These are phyloP conservation scores for Hordeum pubiflorum DNA, from an alignment of 202 grass and related monocot genomes.

Conservation along the genomic window DNA sequence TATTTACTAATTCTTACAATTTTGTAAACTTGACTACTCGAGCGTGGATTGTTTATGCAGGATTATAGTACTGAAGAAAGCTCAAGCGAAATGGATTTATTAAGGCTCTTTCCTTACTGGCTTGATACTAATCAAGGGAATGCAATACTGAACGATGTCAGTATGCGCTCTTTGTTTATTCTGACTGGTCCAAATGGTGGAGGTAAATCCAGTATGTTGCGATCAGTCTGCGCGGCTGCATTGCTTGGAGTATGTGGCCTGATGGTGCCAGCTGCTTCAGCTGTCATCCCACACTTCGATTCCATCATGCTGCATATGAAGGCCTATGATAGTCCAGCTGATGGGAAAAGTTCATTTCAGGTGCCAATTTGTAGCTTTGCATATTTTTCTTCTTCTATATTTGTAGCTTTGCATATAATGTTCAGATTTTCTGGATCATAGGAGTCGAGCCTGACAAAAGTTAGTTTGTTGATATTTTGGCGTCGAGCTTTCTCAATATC, in stretches of 20 bases:
- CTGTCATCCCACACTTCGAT: slow-evolving; percentile 73
- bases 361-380: slow-evolving; percentile 34
- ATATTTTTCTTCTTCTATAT: not conserved
- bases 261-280: slow-evolving; percentile 88
- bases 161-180: slow-evolving; percentile 74
- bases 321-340: slow-evolving; percentile 86
- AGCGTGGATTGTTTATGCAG: slow-evolving; percentile 26
- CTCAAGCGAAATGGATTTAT: slow-evolving; percentile 63
- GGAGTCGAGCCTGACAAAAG: not conserved
- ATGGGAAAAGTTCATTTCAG: slow-evolving; percentile 98
- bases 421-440: slow-evolving; percentile 1
- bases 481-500: not conserved
- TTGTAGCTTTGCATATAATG: not conserved
- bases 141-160: slow-evolving; percentile 80
- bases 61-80: slow-evolving; percentile 19
- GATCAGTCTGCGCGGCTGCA: slow-evolving; percentile 81
- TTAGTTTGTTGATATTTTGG: not conserved
- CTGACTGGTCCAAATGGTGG: slow-evolving; percentile 94
- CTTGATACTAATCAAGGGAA: slow-evolving; percentile 72
- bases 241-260: slow-evolving; percentile 95
- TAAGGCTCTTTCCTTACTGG: slow-evolving; percentile 79
- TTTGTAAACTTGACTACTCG: slow-evolving; percentile 4
- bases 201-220: slow-evolving; percentile 92
- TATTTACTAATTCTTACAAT: slow-evolving; percentile 9
- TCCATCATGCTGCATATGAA: slow-evolving; percentile 97